Evolutionary conservation across 306 rosid genomes (phyloP).

Genomic region (Mimosa bimucronata): DNA sequence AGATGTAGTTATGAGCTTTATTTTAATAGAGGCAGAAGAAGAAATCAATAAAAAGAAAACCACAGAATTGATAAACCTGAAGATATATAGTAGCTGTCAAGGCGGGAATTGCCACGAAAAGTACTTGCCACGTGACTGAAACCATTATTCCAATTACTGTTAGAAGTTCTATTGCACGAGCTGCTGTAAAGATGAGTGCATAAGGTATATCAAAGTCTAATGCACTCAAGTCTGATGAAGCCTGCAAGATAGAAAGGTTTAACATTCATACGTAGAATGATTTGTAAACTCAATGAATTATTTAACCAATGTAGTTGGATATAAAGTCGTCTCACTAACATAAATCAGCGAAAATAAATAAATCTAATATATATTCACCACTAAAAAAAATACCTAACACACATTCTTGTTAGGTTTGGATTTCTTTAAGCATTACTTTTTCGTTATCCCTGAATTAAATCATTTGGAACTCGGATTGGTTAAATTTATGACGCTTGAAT

Average conservation of each 20-base stretch:
- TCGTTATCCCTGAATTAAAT: too few species aligned
- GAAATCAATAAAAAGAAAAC: background rate
- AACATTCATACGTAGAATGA: background rate
- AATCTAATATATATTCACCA: too few species aligned
- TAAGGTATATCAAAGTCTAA: conserved; percentile 83
- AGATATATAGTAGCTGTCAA: conserved; percentile 52
- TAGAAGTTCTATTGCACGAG: conserved; percentile 40
- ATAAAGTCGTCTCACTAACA: conserved; percentile 57
- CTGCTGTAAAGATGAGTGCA: conserved; percentile 36
- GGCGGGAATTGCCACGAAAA: conserved; percentile 64
- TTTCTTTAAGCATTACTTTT: too few species aligned
- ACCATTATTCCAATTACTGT: conserved; percentile 53
- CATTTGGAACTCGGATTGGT: too few species aligned
- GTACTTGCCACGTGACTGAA: conserved; percentile 84
- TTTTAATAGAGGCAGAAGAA: background rate
- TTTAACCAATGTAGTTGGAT: background rate
- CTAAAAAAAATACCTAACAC: too few species aligned
- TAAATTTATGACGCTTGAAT: too few species aligned
- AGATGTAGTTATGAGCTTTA: background rate
- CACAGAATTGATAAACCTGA: conserved; percentile 48
- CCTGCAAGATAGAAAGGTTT: conserved; percentile 50
- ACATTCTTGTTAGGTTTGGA: too few species aligned
- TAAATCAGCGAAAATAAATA: too few species aligned
- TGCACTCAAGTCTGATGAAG: conserved; percentile 78
- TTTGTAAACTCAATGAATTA: background rate